A percentile compares a stretch with the other conserved stretches of the same genome.
Evolutionary conservation across 805 yeast species (phyloP).

Genomic region (Isabelozyma rhagii): DNA sequence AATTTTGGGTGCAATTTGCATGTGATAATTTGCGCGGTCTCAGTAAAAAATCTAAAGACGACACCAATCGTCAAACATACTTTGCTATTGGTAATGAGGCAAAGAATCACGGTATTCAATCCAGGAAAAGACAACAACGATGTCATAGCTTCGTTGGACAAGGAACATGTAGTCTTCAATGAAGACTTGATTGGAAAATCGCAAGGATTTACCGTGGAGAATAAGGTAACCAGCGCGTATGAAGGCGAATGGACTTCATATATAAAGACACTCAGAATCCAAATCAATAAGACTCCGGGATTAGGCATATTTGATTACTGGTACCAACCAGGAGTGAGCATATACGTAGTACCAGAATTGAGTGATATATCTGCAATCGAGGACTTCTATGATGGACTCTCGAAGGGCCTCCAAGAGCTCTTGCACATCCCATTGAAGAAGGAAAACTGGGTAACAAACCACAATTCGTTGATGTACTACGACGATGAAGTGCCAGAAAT

Average conservation of each 20-base stretch:
- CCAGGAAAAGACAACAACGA: constrained; percentile 20
- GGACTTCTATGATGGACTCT: constrained; percentile 22
- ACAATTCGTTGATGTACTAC: constrained; percentile 25
- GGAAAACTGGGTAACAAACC: constrained; percentile 23
- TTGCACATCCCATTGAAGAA: constrained; percentile 15
- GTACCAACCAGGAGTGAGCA: constrained; percentile 21
- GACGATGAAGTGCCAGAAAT: constrained; percentile 9
- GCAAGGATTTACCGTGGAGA: constrained; percentile 11
- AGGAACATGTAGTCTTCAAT: constrained; percentile 6
- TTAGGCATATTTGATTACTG: constrained; percentile 19
- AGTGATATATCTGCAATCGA: constrained; percentile 2
- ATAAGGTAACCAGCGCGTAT: constrained; percentile 9
- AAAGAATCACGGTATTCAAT: constrained; percentile 28
- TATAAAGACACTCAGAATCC: constrained; percentile 19
- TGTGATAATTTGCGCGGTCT: background rate
- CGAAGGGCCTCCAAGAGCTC: constrained; percentile 7
- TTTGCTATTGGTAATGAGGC: background rate
- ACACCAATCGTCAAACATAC: too few species aligned
- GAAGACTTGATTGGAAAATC: background rate
- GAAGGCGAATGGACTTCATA: constrained; percentile 8
- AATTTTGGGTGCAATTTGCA: background rate
- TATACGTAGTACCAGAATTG: constrained; percentile 25
- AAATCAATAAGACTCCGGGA: constrained; percentile 7
- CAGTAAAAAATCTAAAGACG: too few species aligned
- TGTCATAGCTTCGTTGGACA: constrained; percentile 13